Percentiles rank a stretch among this genome's conserved stretches.
These are phyloP conservation scores for Limonium bicolor DNA, from an alignment of 148 eudicot genomes.

Conservation along the genomic window DNA sequence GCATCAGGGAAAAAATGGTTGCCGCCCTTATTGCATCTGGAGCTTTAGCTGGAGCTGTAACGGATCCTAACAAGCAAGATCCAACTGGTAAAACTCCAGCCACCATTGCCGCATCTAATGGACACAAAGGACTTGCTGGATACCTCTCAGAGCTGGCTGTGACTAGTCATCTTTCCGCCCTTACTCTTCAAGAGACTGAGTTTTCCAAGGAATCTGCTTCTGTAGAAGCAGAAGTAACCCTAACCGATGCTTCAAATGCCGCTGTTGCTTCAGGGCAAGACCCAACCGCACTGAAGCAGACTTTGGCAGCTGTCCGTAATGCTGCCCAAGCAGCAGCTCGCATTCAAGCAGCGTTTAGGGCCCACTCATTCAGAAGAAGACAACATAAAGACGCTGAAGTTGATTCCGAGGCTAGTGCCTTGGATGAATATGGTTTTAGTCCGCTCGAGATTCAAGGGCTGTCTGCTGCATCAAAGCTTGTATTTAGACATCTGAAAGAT, in stretches of 20 bases:
- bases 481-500: conserved; percentile 46
- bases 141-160: conserved; percentile 82
- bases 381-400: conserved; percentile 28
- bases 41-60: conserved; percentile 78
- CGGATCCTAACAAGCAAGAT: conserved; percentile 74
- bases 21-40: conserved; percentile 89
- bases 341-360: conserved; percentile 91
- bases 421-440: conserved; percentile 39
- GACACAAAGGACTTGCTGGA: conserved; percentile 87
- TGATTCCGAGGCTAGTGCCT: conserved; percentile 10
- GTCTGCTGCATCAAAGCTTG: conserved; percentile 64
- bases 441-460: conserved; percentile 40
- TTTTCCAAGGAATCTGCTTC: conserved; percentile 61
- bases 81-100: conserved; percentile 85
- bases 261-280: conserved; percentile 27
- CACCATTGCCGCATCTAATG: conserved; percentile 54
- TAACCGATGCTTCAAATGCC: conserved; percentile 32
- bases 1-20: conserved; percentile 95
- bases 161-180: conserved; percentile 81
- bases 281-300: conserved; percentile 42
- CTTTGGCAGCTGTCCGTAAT: conserved; percentile 76
- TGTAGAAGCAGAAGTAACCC: conserved; percentile 66
- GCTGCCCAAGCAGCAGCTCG: conserved; percentile 94
- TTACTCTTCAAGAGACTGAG: conserved; percentile 56
- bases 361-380: conserved; percentile 82